These are phyloP conservation scores for Umbelopsis isabellina DNA, from an alignment of 192 early-diverging fungal species.

Conservation along the genomic window DNA sequence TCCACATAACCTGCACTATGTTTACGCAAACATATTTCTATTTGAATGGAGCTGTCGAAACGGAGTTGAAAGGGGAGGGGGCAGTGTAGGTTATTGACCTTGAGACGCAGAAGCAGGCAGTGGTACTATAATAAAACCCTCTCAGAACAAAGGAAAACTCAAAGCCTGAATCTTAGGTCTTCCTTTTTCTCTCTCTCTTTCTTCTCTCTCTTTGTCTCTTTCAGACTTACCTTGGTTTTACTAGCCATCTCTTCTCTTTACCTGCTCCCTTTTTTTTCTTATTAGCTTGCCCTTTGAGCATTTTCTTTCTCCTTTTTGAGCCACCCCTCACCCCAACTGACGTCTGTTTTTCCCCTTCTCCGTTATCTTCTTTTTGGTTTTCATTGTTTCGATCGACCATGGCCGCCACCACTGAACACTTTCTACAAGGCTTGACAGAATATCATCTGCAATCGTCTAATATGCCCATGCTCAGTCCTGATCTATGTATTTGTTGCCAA, in stretches of 20 bases:
- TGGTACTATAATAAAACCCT: not conserved
- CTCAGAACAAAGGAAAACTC: not conserved
- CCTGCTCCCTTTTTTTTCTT: constrained; percentile 12
- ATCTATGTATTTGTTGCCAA: constrained; percentile 27
- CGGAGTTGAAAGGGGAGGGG: constrained; percentile 12
- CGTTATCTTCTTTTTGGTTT: constrained; percentile 6
- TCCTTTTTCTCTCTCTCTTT: not conserved
- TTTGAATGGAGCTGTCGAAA: not conserved
- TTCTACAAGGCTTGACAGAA: constrained; percentile 20
- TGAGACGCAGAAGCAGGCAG: not conserved
- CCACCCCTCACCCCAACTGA: constrained; percentile 8
- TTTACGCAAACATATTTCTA: no score
- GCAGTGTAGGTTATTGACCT: not conserved
- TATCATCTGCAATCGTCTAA: not conserved
- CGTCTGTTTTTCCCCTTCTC: constrained; percentile 3
- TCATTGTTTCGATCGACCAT: constrained; percentile 4
- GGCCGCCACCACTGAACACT: constrained; percentile 28
- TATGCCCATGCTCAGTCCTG: constrained; percentile 9
- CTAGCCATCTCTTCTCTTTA: constrained; percentile 10
- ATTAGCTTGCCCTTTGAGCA: constrained; percentile 24
- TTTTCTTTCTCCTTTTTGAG: constrained; percentile 13
- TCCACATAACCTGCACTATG: no score
- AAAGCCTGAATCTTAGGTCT: not conserved
- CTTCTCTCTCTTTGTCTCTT: not conserved
- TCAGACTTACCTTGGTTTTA: not conserved